phyloP scores from a whole-genome alignment of 495 filamentous ascomycete genomes.

The Beverwykella pulmonaria region DNA sequence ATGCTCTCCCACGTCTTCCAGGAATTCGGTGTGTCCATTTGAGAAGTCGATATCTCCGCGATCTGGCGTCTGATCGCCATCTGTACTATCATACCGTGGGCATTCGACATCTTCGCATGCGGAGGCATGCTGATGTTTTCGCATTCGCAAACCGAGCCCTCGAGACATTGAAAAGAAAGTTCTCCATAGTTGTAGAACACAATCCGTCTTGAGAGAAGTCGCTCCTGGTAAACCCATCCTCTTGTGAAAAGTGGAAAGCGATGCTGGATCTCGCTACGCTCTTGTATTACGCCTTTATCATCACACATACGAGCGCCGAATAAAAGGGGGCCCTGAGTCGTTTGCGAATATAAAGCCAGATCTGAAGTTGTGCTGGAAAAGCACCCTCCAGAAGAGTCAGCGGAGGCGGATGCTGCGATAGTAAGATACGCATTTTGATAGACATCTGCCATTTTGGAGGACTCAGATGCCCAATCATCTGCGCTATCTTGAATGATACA shows the following conservation, averaged over 20 bases:
- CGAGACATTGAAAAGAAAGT: background rate
- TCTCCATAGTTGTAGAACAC: background rate
- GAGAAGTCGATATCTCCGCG: too few relatives aligned
- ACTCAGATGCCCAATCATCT: slow-evolving; percentile 5
- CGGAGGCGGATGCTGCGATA: slow-evolving; percentile 1
- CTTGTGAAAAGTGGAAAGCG: background rate
- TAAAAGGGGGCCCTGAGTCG: background rate
- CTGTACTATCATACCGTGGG: background rate
- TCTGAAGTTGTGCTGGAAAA: background rate
- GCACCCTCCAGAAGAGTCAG: background rate
- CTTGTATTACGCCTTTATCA: background rate
- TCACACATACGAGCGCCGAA: background rate
- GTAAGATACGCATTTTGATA: slow-evolving; percentile 1
- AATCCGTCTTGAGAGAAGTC: background rate
- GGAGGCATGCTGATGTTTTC: background rate
- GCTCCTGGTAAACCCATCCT: background rate
- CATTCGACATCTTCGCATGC: too few relatives aligned
- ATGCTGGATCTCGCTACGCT: background rate
- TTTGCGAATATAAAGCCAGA: background rate
- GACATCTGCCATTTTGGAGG: slow-evolving; percentile 8
- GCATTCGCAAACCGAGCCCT: background rate
- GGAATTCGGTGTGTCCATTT: too few relatives aligned
- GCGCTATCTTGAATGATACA: slow-evolving; percentile 1
- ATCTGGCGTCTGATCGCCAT: background rate
- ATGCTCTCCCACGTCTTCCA: too few relatives aligned